Evolutionary conservation across 495 filamentous ascomycete species (phyloP).

Genomic region (Annulohypoxylon moriforme): DNA sequence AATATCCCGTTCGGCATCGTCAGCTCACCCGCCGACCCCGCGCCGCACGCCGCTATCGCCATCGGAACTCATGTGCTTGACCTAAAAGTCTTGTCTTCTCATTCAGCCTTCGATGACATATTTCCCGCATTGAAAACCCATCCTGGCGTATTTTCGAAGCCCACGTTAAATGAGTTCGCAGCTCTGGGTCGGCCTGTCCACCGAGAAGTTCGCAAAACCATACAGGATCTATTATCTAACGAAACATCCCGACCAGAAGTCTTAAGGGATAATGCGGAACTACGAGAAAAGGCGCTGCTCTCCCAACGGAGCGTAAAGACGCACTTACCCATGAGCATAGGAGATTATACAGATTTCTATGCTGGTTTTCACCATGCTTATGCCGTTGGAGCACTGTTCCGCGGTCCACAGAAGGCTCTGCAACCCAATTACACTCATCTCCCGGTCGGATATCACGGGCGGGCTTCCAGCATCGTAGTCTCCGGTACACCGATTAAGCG

Average conservation of each 20-base stretch:
- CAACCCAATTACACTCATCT: constrained; percentile 93
- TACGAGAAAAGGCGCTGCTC: constrained; percentile 51
- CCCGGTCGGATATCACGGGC: constrained; percentile 89
- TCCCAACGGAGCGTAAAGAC: constrained; percentile 70
- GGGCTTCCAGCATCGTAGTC: constrained; percentile 80
- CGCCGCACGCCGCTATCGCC: constrained; percentile 76
- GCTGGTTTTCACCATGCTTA: constrained; percentile 91
- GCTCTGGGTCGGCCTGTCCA: constrained; percentile 78
- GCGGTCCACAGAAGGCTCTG: constrained; percentile 81
- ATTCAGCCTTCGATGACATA: constrained; percentile 67
- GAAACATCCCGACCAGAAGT: constrained; percentile 54
- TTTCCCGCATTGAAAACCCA: constrained; percentile 69
- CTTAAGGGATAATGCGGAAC: constrained; percentile 51
- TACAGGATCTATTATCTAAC: constrained; percentile 76
- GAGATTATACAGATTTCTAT: constrained; percentile 98
- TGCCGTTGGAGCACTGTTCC: constrained; percentile 82
- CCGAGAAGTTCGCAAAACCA: constrained; percentile 74
- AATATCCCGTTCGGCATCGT: constrained; percentile 97
- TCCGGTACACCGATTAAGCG: constrained; percentile 80
- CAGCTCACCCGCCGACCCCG: constrained; percentile 62
- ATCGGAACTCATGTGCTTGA: constrained; percentile 84
- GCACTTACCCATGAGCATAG: constrained; percentile 86
- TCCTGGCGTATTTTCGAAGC: constrained; percentile 70
- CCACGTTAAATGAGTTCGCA: constrained; percentile 86
- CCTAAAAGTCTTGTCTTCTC: constrained; percentile 69